Conservation (phyloP, 768 basidiomycete species). For the Hericium coralloides region DNA sequence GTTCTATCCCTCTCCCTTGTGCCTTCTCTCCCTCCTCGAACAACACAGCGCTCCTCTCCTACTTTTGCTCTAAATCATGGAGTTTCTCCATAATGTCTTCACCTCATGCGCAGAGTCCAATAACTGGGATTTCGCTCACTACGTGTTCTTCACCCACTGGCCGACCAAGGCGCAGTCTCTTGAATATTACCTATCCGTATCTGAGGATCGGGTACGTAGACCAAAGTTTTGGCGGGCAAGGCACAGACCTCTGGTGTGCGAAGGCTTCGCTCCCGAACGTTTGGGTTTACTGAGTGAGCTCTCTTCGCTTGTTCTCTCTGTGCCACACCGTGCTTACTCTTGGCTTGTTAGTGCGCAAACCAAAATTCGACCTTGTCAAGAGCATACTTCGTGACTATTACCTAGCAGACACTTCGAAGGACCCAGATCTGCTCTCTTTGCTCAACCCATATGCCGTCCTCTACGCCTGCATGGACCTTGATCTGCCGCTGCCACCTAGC, state of each 20-base stretch:
- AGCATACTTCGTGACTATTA: not conserved
- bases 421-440: conserved; percentile 1
- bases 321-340: not conserved
- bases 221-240: not conserved
- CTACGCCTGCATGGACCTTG: conserved; percentile 13
- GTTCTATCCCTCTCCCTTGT: too few species aligned
- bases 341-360: not conserved
- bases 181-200: not conserved
- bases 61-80: too few species aligned
- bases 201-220: not conserved
- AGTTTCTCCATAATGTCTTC: not conserved
- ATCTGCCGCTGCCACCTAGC: conserved; percentile 5
- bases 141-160: not conserved
- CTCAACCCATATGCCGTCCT: conserved; percentile 11
- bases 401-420: not conserved
- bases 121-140: not conserved
- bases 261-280: not conserved
- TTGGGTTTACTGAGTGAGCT: not conserved
- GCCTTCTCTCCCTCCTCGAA: too few species aligned
- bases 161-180: not conserved
- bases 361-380: not conserved
- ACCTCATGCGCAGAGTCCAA: not conserved
- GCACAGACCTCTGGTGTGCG: not conserved
- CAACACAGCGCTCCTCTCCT: too few species aligned
- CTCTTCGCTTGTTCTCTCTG: not conserved